These are phyloP conservation scores for Ceratobasidium sp. DNA, from an alignment of 1,284 basidiomycete species.

Conservation along the genomic window DNA sequence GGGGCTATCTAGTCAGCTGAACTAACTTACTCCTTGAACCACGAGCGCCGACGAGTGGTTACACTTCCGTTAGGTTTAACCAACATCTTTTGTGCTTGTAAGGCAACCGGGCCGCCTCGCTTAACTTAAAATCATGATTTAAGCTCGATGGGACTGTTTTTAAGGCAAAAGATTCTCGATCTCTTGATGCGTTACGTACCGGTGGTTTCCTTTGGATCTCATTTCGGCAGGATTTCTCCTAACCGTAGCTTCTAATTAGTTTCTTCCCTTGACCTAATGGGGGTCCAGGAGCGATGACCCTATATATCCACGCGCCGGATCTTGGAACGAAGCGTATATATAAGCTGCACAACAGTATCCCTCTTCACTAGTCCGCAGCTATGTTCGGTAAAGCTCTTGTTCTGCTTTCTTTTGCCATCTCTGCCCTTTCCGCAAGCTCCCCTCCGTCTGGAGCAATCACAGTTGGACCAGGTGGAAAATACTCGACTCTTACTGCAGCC, in stretches of 20 bases:
- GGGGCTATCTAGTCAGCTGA: not conserved
- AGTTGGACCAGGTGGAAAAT: conserved; percentile 45
- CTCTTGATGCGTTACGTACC: not conserved
- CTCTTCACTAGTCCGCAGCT: not conserved
- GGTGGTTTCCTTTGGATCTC: not conserved
- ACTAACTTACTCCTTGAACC: not conserved
- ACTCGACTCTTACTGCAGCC: conserved; percentile 49
- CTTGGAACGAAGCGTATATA: not conserved
- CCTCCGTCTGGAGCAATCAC: conserved; percentile 40
- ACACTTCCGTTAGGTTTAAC: not conserved
- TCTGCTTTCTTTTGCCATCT: not conserved
- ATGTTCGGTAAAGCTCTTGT: conserved; percentile 6
- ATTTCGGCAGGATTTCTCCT: not conserved
- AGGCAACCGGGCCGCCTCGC: not conserved
- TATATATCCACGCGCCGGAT: not conserved
- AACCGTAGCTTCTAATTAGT: not conserved
- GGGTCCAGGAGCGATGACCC: not conserved
- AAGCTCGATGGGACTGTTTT: not conserved
- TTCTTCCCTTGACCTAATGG: not conserved
- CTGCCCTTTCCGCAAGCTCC: conserved; percentile 19
- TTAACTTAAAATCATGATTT: not conserved
- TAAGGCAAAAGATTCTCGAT: not conserved
- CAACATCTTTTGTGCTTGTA: not conserved
- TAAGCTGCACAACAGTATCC: not conserved
- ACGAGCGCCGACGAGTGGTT: not conserved